Evolutionary conservation across 352 stramenopile genomes (phyloP).

Genomic region (Pythium angustatum): DNA sequence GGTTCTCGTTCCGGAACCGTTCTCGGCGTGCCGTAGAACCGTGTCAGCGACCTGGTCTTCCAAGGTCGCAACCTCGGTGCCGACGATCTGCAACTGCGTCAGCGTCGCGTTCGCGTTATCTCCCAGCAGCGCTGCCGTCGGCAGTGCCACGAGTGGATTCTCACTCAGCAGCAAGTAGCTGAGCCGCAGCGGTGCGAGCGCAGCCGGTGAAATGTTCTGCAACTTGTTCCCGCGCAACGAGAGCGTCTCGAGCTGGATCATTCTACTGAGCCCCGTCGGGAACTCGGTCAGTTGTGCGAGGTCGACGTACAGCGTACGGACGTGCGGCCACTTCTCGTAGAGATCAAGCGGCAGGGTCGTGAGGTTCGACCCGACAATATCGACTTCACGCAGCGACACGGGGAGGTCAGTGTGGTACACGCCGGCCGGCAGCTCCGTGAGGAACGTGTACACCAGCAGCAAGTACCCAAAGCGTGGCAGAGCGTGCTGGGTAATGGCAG

Average conservation of each 20-base stretch:
- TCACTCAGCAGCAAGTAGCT: conserved; percentile 11
- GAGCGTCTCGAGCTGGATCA: conserved; percentile 22
- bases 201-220: conserved; percentile 7
- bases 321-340: conserved; percentile 8
- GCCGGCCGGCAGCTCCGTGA: conserved; percentile 17
- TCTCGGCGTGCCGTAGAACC: too few relatives aligned
- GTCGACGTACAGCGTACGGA: conserved; percentile 25
- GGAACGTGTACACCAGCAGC: conserved; percentile 23
- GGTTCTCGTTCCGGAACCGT: too few relatives aligned
- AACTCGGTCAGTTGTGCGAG: conserved; percentile 8
- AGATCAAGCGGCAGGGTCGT: conserved; percentile 20
- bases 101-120: not conserved
- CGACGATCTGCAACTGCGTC: not conserved
- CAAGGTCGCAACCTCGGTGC: not conserved
- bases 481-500: too few relatives aligned
- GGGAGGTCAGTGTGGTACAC: conserved; percentile 16
- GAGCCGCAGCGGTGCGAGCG: conserved; percentile 5
- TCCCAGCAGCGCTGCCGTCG: too few relatives aligned
- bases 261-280: not conserved
- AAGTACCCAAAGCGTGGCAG: conserved; percentile 18
- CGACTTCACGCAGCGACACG: conserved; percentile 20
- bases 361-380: conserved; percentile 29
- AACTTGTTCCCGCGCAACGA: conserved; percentile 24
- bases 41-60: too few relatives aligned
- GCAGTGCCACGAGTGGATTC: conserved; percentile 15